These are phyloP conservation scores for Pouteria campechiana DNA, from an alignment of 179 eudicot species.

Conservation along the genomic window DNA sequence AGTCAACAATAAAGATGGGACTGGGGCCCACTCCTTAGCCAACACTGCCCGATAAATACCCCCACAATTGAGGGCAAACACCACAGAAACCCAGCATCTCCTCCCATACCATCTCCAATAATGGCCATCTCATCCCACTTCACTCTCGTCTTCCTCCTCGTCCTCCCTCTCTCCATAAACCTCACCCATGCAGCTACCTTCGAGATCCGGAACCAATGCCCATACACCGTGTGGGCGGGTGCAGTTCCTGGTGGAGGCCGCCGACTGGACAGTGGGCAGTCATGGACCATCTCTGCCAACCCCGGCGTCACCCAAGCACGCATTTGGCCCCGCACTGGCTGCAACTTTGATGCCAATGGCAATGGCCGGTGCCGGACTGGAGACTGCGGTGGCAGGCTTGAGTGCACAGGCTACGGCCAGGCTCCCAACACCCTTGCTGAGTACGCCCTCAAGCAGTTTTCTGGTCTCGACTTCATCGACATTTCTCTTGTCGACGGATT, in stretches of 20 bases:
- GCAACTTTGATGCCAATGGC: constrained; percentile 29
- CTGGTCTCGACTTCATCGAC: constrained; percentile 30
- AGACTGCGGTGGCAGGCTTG: constrained; percentile 18
- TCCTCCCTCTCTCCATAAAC: neutral
- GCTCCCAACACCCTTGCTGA: constrained; percentile 41
- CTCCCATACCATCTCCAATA: too few species aligned
- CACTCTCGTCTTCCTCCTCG: constrained; percentile 2
- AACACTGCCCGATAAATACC: too few species aligned
- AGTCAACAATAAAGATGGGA: too few species aligned
- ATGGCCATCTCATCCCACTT: too few species aligned
- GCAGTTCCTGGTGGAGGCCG: constrained; percentile 34
- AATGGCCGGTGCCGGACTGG: constrained; percentile 30
- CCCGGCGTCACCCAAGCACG: constrained; percentile 35
- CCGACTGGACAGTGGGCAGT: constrained; percentile 20
- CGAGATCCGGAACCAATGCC: constrained; percentile 20
- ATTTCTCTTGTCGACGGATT: constrained; percentile 22
- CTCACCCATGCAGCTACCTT: constrained; percentile 34
- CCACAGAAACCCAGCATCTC: too few species aligned
- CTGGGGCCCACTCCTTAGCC: too few species aligned
- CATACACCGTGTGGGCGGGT: constrained; percentile 41
- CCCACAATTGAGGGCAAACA: too few species aligned
- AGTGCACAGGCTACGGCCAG: constrained; percentile 16
- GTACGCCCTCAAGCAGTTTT: constrained; percentile 22
- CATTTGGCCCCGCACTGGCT: constrained; percentile 41
- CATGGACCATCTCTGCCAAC: constrained; percentile 24